Conservation (phyloP, 2,329 filamentous ascomycete species). For the Annulohypoxylon truncatum region DNA sequence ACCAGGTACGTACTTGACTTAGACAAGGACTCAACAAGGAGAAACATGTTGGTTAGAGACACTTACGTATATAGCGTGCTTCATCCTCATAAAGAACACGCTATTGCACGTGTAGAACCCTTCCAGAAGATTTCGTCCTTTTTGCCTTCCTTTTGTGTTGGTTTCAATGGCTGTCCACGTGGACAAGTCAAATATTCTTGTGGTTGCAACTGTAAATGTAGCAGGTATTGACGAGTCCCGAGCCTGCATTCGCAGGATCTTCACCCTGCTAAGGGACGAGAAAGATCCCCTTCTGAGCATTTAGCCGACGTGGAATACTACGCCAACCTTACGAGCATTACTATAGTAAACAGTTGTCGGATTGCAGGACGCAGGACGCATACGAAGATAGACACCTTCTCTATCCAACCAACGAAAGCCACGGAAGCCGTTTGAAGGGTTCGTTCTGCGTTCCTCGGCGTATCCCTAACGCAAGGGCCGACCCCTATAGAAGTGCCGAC, state of each 20-base stretch:
- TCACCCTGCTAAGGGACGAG: not conserved
- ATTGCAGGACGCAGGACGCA: conserved; percentile 1
- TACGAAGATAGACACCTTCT: conserved; percentile 1
- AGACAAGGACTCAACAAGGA: not conserved
- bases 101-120: not conserved
- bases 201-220: conserved; percentile 6
- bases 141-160: not conserved
- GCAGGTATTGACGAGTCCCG: not conserved
- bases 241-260: conserved; percentile 4
- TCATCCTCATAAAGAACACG: not conserved
- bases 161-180: conserved; percentile 3
- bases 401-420: conserved; percentile 16
- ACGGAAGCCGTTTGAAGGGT: not conserved
- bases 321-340: conserved; percentile 1
- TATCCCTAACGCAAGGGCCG: conserved; percentile 1
- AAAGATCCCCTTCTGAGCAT: conserved; percentile 21
- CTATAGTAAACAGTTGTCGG: not conserved
- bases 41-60: not conserved
- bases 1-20: not conserved
- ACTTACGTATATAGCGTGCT: not conserved
- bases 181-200: not conserved
- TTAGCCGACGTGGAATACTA: conserved; percentile 31
- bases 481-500: conserved; percentile 17
- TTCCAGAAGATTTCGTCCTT: not conserved
- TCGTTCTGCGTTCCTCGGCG: conserved; percentile 9